Evolutionary conservation across 1,284 basidiomycete species (phyloP).

Genomic region (Sporisorium graminicola): DNA sequence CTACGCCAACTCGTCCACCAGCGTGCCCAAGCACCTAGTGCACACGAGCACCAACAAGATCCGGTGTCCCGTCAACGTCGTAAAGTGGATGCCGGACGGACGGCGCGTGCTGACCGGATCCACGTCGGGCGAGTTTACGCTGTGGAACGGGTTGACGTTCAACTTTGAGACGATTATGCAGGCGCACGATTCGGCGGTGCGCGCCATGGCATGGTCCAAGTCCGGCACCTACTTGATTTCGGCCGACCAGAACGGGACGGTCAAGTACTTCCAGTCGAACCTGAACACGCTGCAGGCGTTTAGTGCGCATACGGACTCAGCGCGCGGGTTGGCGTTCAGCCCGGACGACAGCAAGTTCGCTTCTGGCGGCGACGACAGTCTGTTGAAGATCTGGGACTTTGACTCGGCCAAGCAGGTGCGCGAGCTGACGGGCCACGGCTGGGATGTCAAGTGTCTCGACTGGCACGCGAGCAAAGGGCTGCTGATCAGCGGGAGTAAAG

Average conservation of each 20-base stretch:
- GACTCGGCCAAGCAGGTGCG: conserved; percentile 78
- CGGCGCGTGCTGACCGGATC: conserved; percentile 92
- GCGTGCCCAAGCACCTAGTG: conserved; percentile 92
- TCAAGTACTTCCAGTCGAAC: conserved; percentile 99
- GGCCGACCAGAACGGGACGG: conserved; percentile 89
- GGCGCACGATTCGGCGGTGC: conserved; percentile 94
- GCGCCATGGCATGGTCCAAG: conserved; percentile 88
- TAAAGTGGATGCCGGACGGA: conserved; percentile 95
- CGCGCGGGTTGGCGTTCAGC: conserved; percentile 89
- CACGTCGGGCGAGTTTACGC: conserved; percentile 95
- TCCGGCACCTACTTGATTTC: conserved; percentile 91
- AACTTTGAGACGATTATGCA: conserved; percentile 99
- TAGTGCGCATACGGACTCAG: conserved; percentile 80
- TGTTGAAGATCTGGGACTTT: conserved; percentile 94
- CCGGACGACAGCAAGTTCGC: conserved; percentile 92
- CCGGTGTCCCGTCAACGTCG: conserved; percentile 93
- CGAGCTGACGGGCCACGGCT: conserved; percentile 90
- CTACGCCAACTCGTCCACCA: conserved; percentile 88
- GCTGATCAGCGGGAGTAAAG: conserved; percentile 92
- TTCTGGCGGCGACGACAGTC: conserved; percentile 93
- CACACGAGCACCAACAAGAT: conserved; percentile 99
- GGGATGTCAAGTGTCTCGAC: conserved; percentile 98
- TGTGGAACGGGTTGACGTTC: conserved; percentile 99
- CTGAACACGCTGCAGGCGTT: conserved; percentile 98
- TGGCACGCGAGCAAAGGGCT: conserved; percentile 98